These are phyloP conservation scores for Mortierella hygrophila DNA, from an alignment of 192 early-diverging fungal species.

Conservation along the genomic window DNA sequence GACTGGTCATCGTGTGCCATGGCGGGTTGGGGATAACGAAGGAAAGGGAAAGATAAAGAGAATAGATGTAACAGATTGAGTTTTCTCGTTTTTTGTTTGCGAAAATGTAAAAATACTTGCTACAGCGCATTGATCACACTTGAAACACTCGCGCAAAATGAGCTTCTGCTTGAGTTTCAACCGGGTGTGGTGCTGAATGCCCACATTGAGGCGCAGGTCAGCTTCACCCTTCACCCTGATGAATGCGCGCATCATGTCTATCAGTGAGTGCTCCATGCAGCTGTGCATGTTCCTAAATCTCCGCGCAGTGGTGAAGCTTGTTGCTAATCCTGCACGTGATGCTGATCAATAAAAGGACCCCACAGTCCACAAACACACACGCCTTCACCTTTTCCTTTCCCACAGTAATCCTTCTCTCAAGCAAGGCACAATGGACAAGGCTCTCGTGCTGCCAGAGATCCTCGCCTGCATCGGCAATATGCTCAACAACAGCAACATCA, in stretches of 20 bases:
- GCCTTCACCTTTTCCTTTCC: not conserved
- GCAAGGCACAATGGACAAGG: constrained; percentile 22
- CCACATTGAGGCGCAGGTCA: not conserved
- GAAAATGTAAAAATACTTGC: not conserved
- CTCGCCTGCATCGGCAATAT: constrained; percentile 21
- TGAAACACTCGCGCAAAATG: constrained; percentile 3
- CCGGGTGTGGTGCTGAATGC: not conserved
- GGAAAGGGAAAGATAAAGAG: not conserved
- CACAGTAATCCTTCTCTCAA: not conserved
- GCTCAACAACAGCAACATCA: not conserved
- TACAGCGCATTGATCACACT: not conserved
- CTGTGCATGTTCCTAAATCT: too few species aligned
- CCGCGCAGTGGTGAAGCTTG: too few species aligned
- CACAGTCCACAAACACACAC: too few species aligned
- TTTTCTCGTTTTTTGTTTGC: not conserved
- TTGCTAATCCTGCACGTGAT: too few species aligned
- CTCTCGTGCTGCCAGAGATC: constrained; percentile 34
- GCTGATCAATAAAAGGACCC: too few species aligned
- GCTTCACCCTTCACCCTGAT: too few species aligned
- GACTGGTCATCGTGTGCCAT: not conserved
- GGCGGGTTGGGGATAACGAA: not conserved
- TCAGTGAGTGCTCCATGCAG: too few species aligned
- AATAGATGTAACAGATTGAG: not conserved
- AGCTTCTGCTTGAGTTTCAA: not conserved
- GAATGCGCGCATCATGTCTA: too few species aligned